Evolutionary conservation across 208 protist species (phyloP).

Genomic region (Trypanosoma avium): DNA sequence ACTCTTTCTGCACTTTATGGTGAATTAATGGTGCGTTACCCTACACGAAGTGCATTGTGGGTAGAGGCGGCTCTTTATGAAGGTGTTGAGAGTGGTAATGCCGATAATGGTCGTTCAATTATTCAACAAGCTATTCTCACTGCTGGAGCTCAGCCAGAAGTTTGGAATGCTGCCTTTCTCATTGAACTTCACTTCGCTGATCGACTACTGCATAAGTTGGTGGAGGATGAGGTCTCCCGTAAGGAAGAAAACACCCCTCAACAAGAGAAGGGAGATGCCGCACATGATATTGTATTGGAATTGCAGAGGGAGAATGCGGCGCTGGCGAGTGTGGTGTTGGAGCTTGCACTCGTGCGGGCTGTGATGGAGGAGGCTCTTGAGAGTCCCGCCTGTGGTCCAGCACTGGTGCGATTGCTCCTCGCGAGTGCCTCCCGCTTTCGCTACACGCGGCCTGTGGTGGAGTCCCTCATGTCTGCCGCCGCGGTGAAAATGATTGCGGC

Average conservation of each 20-base stretch:
- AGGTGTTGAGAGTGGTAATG: conserved; percentile 52
- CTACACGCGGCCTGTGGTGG: conserved; percentile 45
- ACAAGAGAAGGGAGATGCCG: conserved; percentile 10
- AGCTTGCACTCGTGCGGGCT: conserved; percentile 61
- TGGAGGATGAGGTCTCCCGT: conserved; percentile 34
- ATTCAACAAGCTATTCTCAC: conserved; percentile 79
- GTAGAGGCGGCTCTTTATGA: conserved; percentile 79
- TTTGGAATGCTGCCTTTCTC: conserved; percentile 72
- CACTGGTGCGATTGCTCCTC: conserved; percentile 44
- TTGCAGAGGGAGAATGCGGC: conserved; percentile 61
- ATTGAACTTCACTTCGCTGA: conserved; percentile 74
- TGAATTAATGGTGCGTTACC: conserved; percentile 68
- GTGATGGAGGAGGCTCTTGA: conserved; percentile 72
- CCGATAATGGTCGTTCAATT: conserved; percentile 73
- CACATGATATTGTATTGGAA: conserved; percentile 31
- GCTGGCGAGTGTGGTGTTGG: conserved; percentile 57
- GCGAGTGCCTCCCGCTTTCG: conserved; percentile 40
- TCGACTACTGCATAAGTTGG: conserved; percentile 46
- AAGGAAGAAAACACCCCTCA: too few relatives aligned
- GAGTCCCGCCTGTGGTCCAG: conserved; percentile 50
- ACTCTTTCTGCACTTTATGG: conserved; percentile 76
- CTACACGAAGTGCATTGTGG: conserved; percentile 68
- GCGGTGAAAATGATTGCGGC: conserved; percentile 29
- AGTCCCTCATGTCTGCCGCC: conserved; percentile 25
- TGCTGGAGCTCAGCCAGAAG: conserved; percentile 40